phyloP scores from a whole-genome alignment of 2,329 filamentous ascomycete genomes.

The Diaporthe nobilis region DNA sequence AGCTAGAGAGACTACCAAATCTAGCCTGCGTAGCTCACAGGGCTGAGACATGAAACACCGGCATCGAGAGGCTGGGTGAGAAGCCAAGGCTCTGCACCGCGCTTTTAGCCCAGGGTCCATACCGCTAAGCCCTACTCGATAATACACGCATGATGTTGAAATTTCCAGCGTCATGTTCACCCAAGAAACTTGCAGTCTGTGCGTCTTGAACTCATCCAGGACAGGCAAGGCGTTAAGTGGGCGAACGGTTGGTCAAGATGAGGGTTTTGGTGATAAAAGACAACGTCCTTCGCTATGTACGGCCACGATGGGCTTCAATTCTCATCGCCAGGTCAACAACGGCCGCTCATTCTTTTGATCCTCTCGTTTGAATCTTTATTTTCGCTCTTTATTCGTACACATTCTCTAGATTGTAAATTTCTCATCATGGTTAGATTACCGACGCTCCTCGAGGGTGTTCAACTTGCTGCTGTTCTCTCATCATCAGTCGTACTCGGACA shows the following conservation, averaged over 20 bases:
- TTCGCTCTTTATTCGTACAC: not conserved
- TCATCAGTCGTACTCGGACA: not conserved
- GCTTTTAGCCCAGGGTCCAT: not conserved
- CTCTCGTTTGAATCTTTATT: not conserved
- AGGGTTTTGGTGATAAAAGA: not conserved
- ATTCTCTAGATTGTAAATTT: not conserved
- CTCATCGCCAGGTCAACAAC: not conserved
- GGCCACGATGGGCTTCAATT: not conserved
- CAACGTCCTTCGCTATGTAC: not conserved
- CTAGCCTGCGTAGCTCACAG: not conserved
- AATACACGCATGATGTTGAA: not conserved
- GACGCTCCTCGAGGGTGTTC: not conserved
- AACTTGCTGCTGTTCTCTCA: not conserved
- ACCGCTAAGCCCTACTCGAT: not conserved
- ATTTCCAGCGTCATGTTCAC: not conserved
- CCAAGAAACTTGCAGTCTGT: not conserved
- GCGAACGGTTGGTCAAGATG: not conserved
- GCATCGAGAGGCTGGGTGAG: not conserved
- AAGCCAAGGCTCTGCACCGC: not conserved
- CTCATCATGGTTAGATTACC: not conserved
- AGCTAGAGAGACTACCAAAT: not conserved
- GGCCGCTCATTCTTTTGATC: not conserved
- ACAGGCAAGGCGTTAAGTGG: not conserved
- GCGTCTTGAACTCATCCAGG: not conserved
- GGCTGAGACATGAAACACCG: constrained; percentile 1